Base-by-base conservation (phyloP, 129 eudicot species). In the Oenanthe sinensis region DNA sequence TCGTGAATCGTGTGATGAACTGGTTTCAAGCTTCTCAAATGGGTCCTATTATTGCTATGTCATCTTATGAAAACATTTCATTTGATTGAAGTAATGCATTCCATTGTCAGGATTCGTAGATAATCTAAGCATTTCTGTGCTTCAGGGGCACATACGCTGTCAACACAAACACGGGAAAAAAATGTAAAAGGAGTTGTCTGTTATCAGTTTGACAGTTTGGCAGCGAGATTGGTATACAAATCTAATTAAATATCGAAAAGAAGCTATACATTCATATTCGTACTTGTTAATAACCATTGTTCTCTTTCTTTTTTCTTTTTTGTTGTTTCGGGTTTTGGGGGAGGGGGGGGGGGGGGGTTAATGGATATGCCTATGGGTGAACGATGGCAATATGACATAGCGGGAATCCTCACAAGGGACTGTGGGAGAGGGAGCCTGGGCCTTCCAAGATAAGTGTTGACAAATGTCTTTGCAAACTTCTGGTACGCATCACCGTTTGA, bases 11-110 rank as follows among this genome's bases (percentile, higher is more conserved):
- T 96, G 79, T 96, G 79, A 96, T 96, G 99, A 96, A 96, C 77
- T 92, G 99, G 97, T 96, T 96, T 86, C 97, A 92, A 86, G 97
- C 99, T 82, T 97, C 99, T 81, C 99, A 92, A 93, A 97, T 92
- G 54, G 44, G 88, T 74, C 40, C 39, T 26, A 55, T 79, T 30
- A 43, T 36, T 62, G 33, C 36, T 33, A 33, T 33, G 36, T 33
- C 36, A 39, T 76, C 8, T 58, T 28, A n/a, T 58, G 30, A n/a
- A 58, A 58, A 15, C 2, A 11, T 26, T 65, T 6, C 30, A 24
- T 65, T 28, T 20, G 65, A 26, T 62, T 3, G 20, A 50, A 15
- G 58, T 50, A 50, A 50, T 50, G 6, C 58, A 14, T 15, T 50
- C 22, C 58, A 50, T 54, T 65, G 40, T 65, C 65, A 22, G 30